Base-by-base conservation (phyloP, 164 flowering plant species). In the Vitis riparia region DNA sequence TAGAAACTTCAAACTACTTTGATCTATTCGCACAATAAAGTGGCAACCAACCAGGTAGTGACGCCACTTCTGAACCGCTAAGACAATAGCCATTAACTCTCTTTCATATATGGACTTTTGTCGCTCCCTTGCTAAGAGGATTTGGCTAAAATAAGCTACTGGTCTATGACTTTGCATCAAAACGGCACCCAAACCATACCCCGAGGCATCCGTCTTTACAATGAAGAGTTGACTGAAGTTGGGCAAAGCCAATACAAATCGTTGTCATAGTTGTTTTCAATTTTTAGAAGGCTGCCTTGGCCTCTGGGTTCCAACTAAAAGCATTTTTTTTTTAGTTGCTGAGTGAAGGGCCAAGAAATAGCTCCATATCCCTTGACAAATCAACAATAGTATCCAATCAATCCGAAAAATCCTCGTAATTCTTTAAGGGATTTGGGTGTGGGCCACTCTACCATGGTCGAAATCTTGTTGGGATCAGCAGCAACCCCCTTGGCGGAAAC, bases 181-280 rank as follows among this genome's bases (percentile, higher is more conserved):
- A 5, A 71, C 65, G 9, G 32, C 75, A 1, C 75, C 75, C n/a
- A 71, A 9, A 2, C 58, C 75, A 15, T 0, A 2, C 8, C 19
- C 44, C 0, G 59, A 65, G n/a, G 72, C 75, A 65, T 65, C 59
- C 4, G 69, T 50, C 50, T 65, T 58, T 4, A 65, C 6, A 4
- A 9, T 32, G 17, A 65, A 71, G 0, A 19, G 11, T 2, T 27
- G 1, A 1, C 1, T 27, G 11, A 66, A 67, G 30, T 73, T 9
- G 8, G 71, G 75, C 9, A 73, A 5, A 0, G 61, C 75, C 12
- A 61, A 10, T 0, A 60, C 60, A 5, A 0, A 17, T 11, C 0
- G 11, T 29, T 2, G 63, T 66, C 16, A 73, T 11, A 17, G 63
- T 19, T 16, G 6, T 8, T 47, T 73, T 73, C 2, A 73, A 37